A percentile compares a stretch with the other conserved stretches of the same genome.
Conservation (phyloP, 352 stramenopile genomes). For the Pythium myriotylum region DNA sequence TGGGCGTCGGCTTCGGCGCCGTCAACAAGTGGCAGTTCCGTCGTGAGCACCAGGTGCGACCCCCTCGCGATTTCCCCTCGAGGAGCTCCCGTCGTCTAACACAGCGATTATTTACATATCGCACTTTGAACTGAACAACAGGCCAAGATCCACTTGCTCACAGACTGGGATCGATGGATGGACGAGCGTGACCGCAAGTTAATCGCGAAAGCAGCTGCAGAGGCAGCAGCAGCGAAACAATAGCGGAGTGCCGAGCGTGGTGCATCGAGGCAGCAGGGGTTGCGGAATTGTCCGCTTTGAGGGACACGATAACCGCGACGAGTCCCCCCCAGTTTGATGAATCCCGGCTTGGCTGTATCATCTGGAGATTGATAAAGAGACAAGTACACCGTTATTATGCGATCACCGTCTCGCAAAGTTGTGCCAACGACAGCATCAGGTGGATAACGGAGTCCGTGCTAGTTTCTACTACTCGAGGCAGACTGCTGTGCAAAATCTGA, state of each 20-base stretch:
- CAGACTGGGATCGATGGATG: constrained; percentile 84
- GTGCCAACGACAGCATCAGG: no score
- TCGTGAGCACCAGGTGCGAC: constrained; percentile 66
- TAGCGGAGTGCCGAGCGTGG: constrained; percentile 13
- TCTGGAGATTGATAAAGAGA: constrained; percentile 15
- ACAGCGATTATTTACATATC: no score
- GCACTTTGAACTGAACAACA: constrained; percentile 25
- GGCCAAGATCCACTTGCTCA: constrained; percentile 80
- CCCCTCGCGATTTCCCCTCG: not conserved
- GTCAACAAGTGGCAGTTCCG: constrained; percentile 78
- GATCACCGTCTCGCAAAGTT: constrained; percentile 6
- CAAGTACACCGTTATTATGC: constrained; percentile 29
- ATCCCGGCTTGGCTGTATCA: not conserved
- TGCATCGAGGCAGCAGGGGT: not conserved
- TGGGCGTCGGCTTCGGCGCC: constrained; percentile 69
- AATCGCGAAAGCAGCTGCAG: constrained; percentile 13
- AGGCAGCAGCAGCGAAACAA: constrained; percentile 38
- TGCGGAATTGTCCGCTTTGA: not conserved
- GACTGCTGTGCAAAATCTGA: no score
- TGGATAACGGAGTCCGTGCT: no score
- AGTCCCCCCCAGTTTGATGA: not conserved
- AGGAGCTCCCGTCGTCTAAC: not conserved
- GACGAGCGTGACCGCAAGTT: constrained; percentile 77
- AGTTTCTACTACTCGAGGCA: no score
- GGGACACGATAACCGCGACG: not conserved